Base-by-base conservation (phyloP, 345 rosid species). In the Pugionium dolabratum region DNA sequence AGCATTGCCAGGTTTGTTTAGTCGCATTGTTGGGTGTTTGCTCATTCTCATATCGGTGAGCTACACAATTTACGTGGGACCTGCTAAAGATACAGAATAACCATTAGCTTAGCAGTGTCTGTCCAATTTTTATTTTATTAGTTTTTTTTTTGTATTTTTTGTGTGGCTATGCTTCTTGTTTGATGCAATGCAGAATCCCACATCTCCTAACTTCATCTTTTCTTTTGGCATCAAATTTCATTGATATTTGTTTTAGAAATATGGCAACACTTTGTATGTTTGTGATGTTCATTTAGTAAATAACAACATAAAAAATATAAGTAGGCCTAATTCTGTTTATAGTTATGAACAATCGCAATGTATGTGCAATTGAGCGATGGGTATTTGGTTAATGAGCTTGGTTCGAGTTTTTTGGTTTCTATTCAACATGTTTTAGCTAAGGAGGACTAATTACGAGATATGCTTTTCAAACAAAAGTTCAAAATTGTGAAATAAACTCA, bases 1-100 rank as follows among this genome's bases (percentile, higher is more conserved):
- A 18, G 69, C 68, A 49, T 78, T 84, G 10, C 58, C 93, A 2
- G 64, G 68, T 54, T 53, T 73, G 68, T 89, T 87, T 44, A 86
- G 85, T 11, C 81, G 83, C 35, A 64, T 89, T 7, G 65, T 85
- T 1, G 98, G 98, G 50, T 84, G 91, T 76, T 62, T 89, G 39
- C 88, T 92, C 45, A 80, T 87, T 70, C 45, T 87, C 65, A 48
- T 86, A 55, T 92, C 97, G 2, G 82, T 85, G 30, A 75, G 77
- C 61, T 83, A 70, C 78, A 92, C 93, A 36, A 41, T 89, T 34
- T 86, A 78, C 66, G 35, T 66, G 50, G 96, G 93, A 62, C 95
- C 93, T 6, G 88, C 87, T 45, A 89, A 80, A 60, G 98, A 91
- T 63, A 72, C 66, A 1, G 88, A 81, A 63, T 83, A 80, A 81